Evolutionary conservation across 495 filamentous ascomycete genomes (phyloP), one percentile per base, ranked within the genome.

Genomic region (Peziza echinospora): DNA sequence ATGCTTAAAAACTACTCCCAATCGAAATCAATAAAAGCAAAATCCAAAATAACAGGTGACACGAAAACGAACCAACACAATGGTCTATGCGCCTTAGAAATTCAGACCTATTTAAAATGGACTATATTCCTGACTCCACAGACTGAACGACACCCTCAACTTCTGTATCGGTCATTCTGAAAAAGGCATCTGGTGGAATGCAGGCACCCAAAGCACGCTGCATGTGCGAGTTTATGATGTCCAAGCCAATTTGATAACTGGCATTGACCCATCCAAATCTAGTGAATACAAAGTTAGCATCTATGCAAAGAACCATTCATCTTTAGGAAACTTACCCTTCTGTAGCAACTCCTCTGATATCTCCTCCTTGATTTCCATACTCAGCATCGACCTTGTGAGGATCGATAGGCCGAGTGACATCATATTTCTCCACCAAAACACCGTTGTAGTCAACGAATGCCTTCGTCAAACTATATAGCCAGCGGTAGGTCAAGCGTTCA

Each of bases 261-360:
- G 86, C 89, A 56, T 97, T 97, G 55, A 93, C 91, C 89, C 89
- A 97, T 19, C 87, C 89, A 57, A 97, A 97, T 30, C 89, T 97
- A 22, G 40, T 43, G 41, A 19, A 19, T 10, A 23, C 16, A 21
- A 19, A 34, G 26, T 34, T 8, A 34, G 26, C 8, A n/a, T 8
- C 26, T n/a, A n/a, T n/a, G n/a, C 8, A 34, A 34, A 34, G 47
- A 53, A 48, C 7, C 16, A 25, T 42, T 11, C 17, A 23, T 39
- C 8, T 25, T 44, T 26, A 21, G 21, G 13, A 17, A 6, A 28
- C 49, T 57, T 69, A 94, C 89, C 89, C 89, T 73, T 96, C 91
- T 51, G 78, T 80, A 9, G 85, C 80, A 47, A 87, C 87, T 24
- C 86, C 86, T 62, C 84, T 87, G 69, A 97, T 93, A 54, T 92